Evolutionary conservation across 1,284 basidiomycete species (phyloP).

Genomic region (Pterulicium gracile): DNA sequence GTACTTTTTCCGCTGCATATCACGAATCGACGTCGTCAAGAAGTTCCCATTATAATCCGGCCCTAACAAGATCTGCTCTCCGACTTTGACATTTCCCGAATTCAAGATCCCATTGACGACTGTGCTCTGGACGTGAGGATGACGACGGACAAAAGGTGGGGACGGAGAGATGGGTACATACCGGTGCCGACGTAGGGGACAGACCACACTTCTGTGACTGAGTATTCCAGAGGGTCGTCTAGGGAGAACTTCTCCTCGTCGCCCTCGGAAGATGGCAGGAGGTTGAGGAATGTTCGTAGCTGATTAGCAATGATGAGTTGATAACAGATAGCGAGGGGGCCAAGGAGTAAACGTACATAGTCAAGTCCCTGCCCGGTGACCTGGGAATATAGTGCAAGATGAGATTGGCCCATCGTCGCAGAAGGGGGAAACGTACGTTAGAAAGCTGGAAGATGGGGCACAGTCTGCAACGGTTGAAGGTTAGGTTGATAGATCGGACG

Average conservation of each 20-base stretch:
- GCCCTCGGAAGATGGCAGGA: constrained; percentile 75
- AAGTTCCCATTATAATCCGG: constrained; percentile 93
- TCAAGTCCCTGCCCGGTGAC: constrained; percentile 87
- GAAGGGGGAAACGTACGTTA: constrained; percentile 39
- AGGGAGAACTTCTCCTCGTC: constrained; percentile 71
- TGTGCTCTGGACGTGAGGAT: neutral
- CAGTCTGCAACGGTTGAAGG: constrained; percentile 34
- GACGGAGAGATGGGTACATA: neutral
- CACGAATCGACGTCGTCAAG: constrained; percentile 73
- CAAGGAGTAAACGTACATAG: constrained; percentile 31
- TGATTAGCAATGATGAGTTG: constrained; percentile 17
- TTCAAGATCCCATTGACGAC: constrained; percentile 91
- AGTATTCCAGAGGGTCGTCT: constrained; percentile 88
- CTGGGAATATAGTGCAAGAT: neutral
- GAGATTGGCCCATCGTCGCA: neutral
- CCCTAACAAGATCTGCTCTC: constrained; percentile 80
- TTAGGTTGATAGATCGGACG: neutral
- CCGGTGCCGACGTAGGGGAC: constrained; percentile 88
- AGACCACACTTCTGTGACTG: constrained; percentile 78
- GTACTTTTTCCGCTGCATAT: constrained; percentile 89
- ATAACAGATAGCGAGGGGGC: constrained; percentile 5
- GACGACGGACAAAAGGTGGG: too few species aligned
- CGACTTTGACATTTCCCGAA: constrained; percentile 64
- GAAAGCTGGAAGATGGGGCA: constrained; percentile 93
- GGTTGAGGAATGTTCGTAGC: constrained; percentile 79